Evolutionary conservation across 1,284 basidiomycete species (phyloP), one percentile per base, ranked within the genome.

Genomic region (Trametes versicolor): DNA sequence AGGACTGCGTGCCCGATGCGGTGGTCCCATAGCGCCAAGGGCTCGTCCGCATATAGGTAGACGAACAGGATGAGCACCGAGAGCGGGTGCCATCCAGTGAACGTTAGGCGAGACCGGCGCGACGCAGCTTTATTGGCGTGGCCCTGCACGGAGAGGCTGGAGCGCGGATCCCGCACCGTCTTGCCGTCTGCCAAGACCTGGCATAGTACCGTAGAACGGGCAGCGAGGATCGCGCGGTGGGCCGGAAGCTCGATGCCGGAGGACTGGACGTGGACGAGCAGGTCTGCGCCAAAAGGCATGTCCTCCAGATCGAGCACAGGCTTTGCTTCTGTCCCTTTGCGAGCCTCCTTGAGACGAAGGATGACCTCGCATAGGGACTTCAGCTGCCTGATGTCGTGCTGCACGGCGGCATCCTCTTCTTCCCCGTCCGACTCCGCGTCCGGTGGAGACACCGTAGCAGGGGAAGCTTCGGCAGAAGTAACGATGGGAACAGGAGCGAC

Each of bases 41-140:
- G 76, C 32, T 91, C 86, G 75, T 99, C 97, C 2, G 93, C 87
- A 79, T 99, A 99, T 13, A 99, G 75, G 74, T 97, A 99, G 53
- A 91, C 86, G 19, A 98, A 76, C 7, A 99, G 80, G 27, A 98
- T 84, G 10, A 98, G 83, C 5, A 92, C 79, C 0, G 95, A 83
- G 4, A 96, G 79, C 0, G 91, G 81, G 50, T 87, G 85, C 68
- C 86, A 87, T 2, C 87, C 86, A 0, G 76, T 71, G 45, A 93
- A 70, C 5, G 72, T 74, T 32, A 89, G 72, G 58, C 59, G 52
- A 43, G 62, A 56, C 56, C 53, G 64, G 36, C 51, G 45, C 12
- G 49, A 36, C 21, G 49, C 32, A 49, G 49, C 32, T 70, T 67
- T 63, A 70, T 62, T 25, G 63, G 68, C 52, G 65, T 67, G 59